Conservation (phyloP, 2,329 filamentous ascomycete genomes). For the Botrytis paeoniae region DNA sequence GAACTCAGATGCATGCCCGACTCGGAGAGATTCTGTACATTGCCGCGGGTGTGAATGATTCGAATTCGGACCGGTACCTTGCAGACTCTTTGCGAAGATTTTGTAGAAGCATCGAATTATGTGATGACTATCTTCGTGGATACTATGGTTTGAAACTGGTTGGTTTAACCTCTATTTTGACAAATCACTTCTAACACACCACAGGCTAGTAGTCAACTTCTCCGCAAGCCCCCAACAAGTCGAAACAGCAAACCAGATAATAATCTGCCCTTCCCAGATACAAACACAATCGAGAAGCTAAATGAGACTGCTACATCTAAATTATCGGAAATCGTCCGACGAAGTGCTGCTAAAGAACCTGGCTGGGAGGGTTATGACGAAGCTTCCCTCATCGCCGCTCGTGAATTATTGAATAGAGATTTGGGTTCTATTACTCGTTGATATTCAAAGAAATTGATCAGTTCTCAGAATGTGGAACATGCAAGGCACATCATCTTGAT, state of each 20-base stretch:
- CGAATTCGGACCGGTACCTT: constrained; percentile 50
- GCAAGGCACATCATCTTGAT: constrained; percentile 27
- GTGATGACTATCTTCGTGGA: constrained; percentile 85
- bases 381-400: constrained; percentile 68
- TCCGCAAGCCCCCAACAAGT: constrained; percentile 45
- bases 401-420: constrained; percentile 45
- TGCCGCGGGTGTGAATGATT: constrained; percentile 50
- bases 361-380: constrained; percentile 72
- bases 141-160: constrained; percentile 89
- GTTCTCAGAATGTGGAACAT: constrained; percentile 18
- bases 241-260: constrained; percentile 48
- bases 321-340: constrained; percentile 72
- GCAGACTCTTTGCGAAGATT: constrained; percentile 79
- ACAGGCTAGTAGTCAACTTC: constrained; percentile 40
- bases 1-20: constrained; percentile 71
- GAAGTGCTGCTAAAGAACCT: constrained; percentile 56
- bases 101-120: constrained; percentile 87
- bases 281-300: constrained; percentile 61
- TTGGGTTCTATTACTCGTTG: constrained; percentile 33
- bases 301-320: constrained; percentile 72
- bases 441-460: constrained; percentile 21
- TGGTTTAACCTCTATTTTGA: constrained; percentile 34
- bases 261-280: constrained; percentile 51
- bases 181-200: constrained; percentile 24
- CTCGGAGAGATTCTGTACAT: constrained; percentile 82